A percentile compares a stretch with the other conserved stretches of the same genome.
These are phyloP conservation scores for Coemansia asiatica DNA, from an alignment of 192 early-diverging fungal genomes.

Conservation along the genomic window DNA sequence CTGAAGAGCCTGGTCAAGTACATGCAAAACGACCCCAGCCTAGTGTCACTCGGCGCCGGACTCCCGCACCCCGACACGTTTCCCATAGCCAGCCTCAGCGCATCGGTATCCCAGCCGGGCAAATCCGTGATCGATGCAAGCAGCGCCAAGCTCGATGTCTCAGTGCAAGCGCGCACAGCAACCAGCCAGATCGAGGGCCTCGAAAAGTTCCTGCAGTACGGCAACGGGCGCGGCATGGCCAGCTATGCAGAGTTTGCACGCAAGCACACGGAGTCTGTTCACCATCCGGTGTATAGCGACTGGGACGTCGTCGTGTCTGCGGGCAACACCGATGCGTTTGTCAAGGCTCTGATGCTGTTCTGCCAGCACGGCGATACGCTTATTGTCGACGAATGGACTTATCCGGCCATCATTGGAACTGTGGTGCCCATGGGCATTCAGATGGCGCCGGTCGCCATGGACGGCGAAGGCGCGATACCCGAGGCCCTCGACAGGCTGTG, in stretches of 20 bases:
- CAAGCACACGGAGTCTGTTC: conserved; percentile 54
- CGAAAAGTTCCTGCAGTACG: conserved; percentile 63
- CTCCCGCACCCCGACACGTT: conserved; percentile 68
- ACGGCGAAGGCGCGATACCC: conserved; percentile 66
- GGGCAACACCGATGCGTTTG: conserved; percentile 65
- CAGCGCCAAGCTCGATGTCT: conserved; percentile 23
- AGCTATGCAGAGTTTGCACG: conserved; percentile 51
- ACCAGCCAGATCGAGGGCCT: conserved; percentile 34
- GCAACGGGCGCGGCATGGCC: conserved; percentile 56
- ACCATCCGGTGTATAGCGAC: conserved; percentile 59
- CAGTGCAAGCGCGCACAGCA: conserved; percentile 5
- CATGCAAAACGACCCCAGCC: conserved; percentile 51
- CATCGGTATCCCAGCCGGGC: conserved; percentile 59
- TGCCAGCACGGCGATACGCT: conserved; percentile 60
- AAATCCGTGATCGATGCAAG: conserved; percentile 60
- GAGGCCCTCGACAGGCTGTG: conserved; percentile 56
- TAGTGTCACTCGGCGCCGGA: conserved; percentile 71
- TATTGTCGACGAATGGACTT: conserved; percentile 67
- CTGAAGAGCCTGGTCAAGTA: conserved; percentile 47
- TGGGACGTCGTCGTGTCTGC: conserved; percentile 66
- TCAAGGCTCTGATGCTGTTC: conserved; percentile 60
- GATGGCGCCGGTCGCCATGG: conserved; percentile 58
- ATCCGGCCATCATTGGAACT: conserved; percentile 60
- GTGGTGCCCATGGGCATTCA: conserved; percentile 56
- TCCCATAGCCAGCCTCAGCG: conserved; percentile 59